phyloP scores from a whole-genome alignment of 768 basidiomycete genomes.

The Xanthoconium purpureum region DNA sequence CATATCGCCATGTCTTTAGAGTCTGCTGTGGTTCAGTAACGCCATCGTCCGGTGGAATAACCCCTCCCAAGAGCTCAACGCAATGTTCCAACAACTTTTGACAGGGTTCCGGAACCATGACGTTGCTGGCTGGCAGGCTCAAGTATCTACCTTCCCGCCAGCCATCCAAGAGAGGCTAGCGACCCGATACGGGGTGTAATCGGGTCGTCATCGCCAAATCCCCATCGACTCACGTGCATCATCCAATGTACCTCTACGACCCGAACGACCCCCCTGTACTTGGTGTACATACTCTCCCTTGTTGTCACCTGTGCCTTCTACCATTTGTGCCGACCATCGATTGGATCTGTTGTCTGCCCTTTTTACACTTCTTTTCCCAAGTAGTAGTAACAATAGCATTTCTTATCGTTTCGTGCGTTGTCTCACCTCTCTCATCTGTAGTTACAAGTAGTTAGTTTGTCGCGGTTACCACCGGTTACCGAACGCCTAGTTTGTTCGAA shows the following conservation, averaged over 20 bases:
- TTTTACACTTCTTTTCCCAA: conserved; percentile 2
- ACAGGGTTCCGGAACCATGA: conserved; percentile 89
- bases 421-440: conserved; percentile 24
- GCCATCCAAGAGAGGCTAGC: conserved; percentile 85
- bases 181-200: conserved; percentile 81
- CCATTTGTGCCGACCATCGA: conserved; percentile 31
- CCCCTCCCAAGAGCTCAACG: conserved; percentile 87
- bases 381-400: conserved; percentile 29
- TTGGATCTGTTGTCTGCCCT: conserved; percentile 20
- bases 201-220: neutral
- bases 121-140: conserved; percentile 79
- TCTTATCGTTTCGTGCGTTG: conserved; percentile 22
- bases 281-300: conserved; percentile 6
- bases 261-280: conserved; percentile 7
- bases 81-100: conserved; percentile 90
- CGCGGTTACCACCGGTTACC: conserved; percentile 27
- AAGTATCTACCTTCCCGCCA: conserved; percentile 81
- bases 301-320: conserved; percentile 20
- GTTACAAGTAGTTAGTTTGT: conserved; percentile 29
- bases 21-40: conserved; percentile 96
- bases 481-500: conserved; percentile 36
- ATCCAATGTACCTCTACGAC: conserved; percentile 14
- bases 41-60: conserved; percentile 94
- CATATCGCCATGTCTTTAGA: conserved; percentile 43
- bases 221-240: neutral